Percentiles rank a stretch among this genome's conserved stretches.
These are phyloP conservation scores for Nakazawaea populi DNA, from an alignment of 805 yeast species.

Conservation along the genomic window DNA sequence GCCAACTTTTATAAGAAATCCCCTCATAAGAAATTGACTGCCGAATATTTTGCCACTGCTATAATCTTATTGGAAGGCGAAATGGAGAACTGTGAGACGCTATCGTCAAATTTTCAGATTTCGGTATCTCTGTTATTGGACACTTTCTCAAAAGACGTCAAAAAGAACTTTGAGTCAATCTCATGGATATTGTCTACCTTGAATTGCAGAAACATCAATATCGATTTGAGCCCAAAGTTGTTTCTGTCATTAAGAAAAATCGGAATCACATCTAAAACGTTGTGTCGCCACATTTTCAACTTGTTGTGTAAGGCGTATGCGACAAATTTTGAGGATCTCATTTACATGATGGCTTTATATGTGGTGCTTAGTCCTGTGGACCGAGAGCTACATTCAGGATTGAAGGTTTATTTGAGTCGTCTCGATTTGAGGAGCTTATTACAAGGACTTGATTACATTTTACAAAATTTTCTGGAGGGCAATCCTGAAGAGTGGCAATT, in stretches of 20 bases:
- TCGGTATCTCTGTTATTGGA: not conserved
- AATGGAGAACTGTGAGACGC: not conserved
- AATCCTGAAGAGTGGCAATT: constrained; percentile 12
- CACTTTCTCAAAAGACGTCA: constrained; percentile 3
- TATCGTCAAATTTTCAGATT: not conserved
- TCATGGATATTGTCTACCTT: constrained; percentile 28
- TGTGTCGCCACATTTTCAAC: constrained; percentile 1
- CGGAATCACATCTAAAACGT: not conserved
- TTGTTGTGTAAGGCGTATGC: not conserved
- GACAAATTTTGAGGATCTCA: not conserved
- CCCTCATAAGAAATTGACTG: constrained; percentile 7
- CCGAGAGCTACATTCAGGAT: not conserved
- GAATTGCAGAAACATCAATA: constrained; percentile 11
- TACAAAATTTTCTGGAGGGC: constrained; percentile 16
- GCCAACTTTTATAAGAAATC: constrained; percentile 11
- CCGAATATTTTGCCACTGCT: constrained; percentile 13
- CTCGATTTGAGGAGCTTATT: constrained; percentile 12
- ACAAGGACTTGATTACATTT: constrained; percentile 12
- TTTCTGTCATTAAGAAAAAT: not conserved
- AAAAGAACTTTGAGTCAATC: not conserved
- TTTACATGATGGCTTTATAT: constrained; percentile 27
- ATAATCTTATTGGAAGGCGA: constrained; percentile 9
- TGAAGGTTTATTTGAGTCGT: constrained; percentile 9
- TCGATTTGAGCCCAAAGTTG: constrained; percentile 8
- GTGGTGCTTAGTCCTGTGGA: constrained; percentile 24